phyloP scores from a whole-genome alignment of 768 basidiomycete species.

The Termitomyces sp. region DNA sequence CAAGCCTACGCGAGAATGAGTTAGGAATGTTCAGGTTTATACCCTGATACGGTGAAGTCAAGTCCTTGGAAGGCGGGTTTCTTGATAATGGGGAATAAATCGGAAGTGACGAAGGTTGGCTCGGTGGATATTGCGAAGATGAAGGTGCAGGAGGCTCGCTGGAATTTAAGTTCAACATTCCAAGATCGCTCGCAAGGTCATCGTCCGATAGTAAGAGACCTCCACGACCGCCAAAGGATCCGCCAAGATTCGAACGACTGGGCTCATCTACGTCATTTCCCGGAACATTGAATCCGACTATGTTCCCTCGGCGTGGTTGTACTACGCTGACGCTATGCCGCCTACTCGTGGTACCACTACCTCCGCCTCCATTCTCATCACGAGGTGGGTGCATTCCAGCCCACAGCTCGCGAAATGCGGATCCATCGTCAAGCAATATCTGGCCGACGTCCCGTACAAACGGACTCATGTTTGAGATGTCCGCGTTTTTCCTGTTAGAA shows the following conservation, averaged over 20 bases:
- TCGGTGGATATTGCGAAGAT: conserved; percentile 47
- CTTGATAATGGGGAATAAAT: conserved; percentile 68
- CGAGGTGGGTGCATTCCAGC: conserved; percentile 59
- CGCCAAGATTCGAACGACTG: conserved; percentile 24
- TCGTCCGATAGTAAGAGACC: conserved; percentile 73
- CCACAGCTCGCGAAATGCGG: conserved; percentile 72
- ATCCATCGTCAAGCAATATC: conserved; percentile 69
- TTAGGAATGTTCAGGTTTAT: conserved; percentile 58
- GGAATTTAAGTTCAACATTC: conserved; percentile 50
- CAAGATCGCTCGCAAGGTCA: conserved; percentile 70
- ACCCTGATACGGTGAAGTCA: conserved; percentile 47
- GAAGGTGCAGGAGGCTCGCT: conserved; percentile 31
- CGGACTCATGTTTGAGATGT: conserved; percentile 78
- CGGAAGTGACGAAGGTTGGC: conserved; percentile 71
- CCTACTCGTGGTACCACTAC: conserved; percentile 78
- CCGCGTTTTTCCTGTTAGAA: conserved; percentile 33
- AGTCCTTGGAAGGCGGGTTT: conserved; percentile 51
- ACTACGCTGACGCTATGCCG: conserved; percentile 82
- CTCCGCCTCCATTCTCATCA: conserved; percentile 56
- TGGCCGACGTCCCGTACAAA: conserved; percentile 81
- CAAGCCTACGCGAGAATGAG: conserved; percentile 40
- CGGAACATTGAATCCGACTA: conserved; percentile 66
- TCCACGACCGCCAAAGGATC: conserved; percentile 37
- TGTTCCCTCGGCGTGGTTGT: conserved; percentile 60
- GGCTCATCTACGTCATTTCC: conserved; percentile 35